Percentiles rank a stretch among this genome's conserved stretches.
phyloP scores from a whole-genome alignment of 83 land plant genomes.

The Isoetes engelmannii region DNA sequence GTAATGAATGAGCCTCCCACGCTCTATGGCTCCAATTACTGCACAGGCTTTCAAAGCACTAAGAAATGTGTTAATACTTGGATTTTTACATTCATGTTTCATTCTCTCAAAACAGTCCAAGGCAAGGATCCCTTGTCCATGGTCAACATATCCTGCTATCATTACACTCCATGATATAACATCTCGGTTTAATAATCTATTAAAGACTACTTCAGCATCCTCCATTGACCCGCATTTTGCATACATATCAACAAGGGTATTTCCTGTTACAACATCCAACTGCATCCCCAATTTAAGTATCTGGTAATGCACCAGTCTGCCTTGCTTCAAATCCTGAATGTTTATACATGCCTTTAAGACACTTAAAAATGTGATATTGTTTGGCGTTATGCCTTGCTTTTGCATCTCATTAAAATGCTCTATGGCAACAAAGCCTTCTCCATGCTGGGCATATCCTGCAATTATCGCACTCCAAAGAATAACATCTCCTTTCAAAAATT shows the following conservation, averaged over 20 bases:
- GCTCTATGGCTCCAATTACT: too few relatives aligned
- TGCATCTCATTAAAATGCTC: conserved; percentile 2
- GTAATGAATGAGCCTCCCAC: too few relatives aligned
- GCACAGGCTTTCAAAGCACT: too few relatives aligned
- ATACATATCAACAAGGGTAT: too few relatives aligned
- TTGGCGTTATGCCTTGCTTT: neutral
- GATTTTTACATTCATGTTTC: too few relatives aligned
- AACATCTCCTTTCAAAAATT: neutral
- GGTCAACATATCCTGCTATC: conserved; percentile 11
- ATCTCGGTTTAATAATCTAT: conserved; percentile 2
- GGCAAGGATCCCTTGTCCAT: neutral
- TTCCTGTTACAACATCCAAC: neutral
- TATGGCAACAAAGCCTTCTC: neutral
- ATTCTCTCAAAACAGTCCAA: too few relatives aligned
- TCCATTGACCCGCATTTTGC: neutral
- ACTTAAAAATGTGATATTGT: conserved; percentile 1
- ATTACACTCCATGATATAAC: conserved; percentile 5
- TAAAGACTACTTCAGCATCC: conserved; percentile 6
- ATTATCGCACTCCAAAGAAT: neutral
- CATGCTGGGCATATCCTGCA: conserved; percentile 4
- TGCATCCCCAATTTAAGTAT: neutral
- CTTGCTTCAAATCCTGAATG: neutral
- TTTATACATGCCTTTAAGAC: conserved; percentile 4
- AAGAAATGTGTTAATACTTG: too few relatives aligned
- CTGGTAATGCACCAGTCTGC: conserved; percentile 11